A percentile compares a stretch with the other conserved stretches of the same genome.
phyloP scores from a whole-genome alignment of 306 rosid species.

The Glycine soja region DNA sequence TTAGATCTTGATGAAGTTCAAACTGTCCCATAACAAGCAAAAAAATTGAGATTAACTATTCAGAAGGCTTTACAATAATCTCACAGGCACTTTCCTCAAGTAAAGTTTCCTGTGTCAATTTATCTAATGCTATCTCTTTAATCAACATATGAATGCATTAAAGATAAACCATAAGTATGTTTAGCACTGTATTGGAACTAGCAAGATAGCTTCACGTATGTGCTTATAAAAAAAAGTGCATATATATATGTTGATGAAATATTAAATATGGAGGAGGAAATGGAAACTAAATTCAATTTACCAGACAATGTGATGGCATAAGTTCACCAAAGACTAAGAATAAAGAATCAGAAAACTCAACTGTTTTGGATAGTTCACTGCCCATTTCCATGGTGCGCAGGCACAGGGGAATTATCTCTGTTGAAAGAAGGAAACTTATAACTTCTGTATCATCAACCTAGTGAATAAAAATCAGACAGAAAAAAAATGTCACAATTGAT shows the following conservation, averaged over 20 bases:
- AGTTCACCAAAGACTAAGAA: slow-evolving; percentile 24
- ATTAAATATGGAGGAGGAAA: not conserved
- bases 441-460: slow-evolving; percentile 97
- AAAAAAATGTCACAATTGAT: slow-evolving; percentile 14
- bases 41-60: slow-evolving; percentile 1
- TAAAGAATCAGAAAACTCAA: slow-evolving; percentile 63
- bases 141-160: slow-evolving; percentile 26
- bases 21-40: not conserved
- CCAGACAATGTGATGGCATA: not conserved
- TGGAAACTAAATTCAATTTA: slow-evolving; percentile 8
- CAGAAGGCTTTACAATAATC: slow-evolving; percentile 19
- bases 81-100: slow-evolving; percentile 15
- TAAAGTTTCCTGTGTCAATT: slow-evolving; percentile 10
- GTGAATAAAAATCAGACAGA: slow-evolving; percentile 26
- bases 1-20: slow-evolving; percentile 21
- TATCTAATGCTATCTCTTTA: slow-evolving; percentile 19
- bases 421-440: slow-evolving; percentile 91
- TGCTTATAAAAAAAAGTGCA: not conserved
- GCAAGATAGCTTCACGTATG: not conserved
- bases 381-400: slow-evolving; percentile 99
- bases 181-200: not conserved
- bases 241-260: not conserved
- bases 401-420: slow-evolving; percentile 94
- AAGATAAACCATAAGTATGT: not conserved
- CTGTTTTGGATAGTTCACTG: slow-evolving; percentile 95